phyloP scores from a whole-genome alignment of 1,139 yeast species.

The Debaryomyces udenii region DNA sequence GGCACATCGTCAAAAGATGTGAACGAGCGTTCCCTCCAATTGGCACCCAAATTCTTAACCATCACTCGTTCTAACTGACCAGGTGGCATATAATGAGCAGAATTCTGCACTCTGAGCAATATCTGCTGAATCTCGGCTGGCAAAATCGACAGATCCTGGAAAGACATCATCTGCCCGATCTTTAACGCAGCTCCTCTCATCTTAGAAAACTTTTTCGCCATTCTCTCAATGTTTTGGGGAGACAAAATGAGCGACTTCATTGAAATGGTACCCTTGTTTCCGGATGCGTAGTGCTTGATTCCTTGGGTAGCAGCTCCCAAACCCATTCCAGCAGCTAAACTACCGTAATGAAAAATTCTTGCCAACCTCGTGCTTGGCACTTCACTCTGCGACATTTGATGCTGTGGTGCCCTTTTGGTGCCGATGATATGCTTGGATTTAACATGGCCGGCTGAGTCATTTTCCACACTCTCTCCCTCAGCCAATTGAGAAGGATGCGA shows the following conservation, averaged over 20 bases:
- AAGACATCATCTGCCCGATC: slow-evolving; percentile 92
- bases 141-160: slow-evolving; percentile 83
- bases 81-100: slow-evolving; percentile 96
- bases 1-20: slow-evolving; percentile 84
- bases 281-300: slow-evolving; percentile 63
- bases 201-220: slow-evolving; percentile 83
- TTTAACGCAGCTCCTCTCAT: slow-evolving; percentile 99
- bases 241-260: slow-evolving; percentile 69
- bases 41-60: slow-evolving; percentile 69
- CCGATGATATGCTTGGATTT: slow-evolving; percentile 29
- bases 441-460: slow-evolving; percentile 11
- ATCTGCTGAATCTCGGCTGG: slow-evolving; percentile 86
- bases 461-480: slow-evolving; percentile 8
- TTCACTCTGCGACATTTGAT: slow-evolving; percentile 60
- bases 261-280: slow-evolving; percentile 49
- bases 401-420: slow-evolving; percentile 33
- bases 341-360: slow-evolving; percentile 88
- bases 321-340: slow-evolving; percentile 90
- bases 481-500: slow-evolving; percentile 15
- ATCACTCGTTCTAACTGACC: slow-evolving; percentile 82
- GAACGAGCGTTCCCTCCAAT: slow-evolving; percentile 75
- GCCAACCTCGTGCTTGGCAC: slow-evolving; percentile 88
- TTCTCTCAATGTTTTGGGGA: slow-evolving; percentile 81
- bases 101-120: slow-evolving; percentile 82
- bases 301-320: slow-evolving; percentile 83